Percentiles rank a stretch among this genome's conserved stretches.
These are phyloP conservation scores for Mycena kentingensis DNA, from an alignment of 768 basidiomycete species.

Conservation along the genomic window DNA sequence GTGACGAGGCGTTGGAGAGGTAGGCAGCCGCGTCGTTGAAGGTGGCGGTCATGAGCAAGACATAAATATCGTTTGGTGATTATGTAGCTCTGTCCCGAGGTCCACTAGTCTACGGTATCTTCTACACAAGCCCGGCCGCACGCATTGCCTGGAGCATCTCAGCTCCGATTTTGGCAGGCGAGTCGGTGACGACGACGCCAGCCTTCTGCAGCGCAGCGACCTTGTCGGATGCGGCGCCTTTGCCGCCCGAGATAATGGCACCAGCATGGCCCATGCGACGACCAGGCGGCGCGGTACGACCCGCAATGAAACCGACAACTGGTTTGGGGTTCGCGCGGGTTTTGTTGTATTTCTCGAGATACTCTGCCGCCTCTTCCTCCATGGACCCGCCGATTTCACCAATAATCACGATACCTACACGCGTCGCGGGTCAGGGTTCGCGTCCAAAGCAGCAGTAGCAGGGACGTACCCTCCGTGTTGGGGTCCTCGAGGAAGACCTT, in stretches of 20 bases:
- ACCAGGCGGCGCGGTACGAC: constrained; percentile 96
- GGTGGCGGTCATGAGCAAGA: constrained; percentile 34
- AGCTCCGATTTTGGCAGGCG: constrained; percentile 91
- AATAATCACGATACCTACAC: constrained; percentile 97
- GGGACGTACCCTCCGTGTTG: constrained; percentile 75
- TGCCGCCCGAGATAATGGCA: constrained; percentile 94
- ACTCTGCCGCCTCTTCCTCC: constrained; percentile 99
- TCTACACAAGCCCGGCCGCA: constrained; percentile 68
- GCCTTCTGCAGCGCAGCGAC: constrained; percentile 88
- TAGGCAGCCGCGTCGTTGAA: constrained; percentile 67
- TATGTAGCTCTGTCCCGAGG: constrained; percentile 35
- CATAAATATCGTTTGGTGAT: constrained; percentile 33
- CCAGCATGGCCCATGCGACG: constrained; percentile 98
- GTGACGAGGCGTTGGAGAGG: constrained; percentile 57
- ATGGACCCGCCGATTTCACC: constrained; percentile 99
- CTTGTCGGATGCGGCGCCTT: constrained; percentile 91
- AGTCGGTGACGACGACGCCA: constrained; percentile 91
- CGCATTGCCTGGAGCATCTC: constrained; percentile 90
- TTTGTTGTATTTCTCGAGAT: constrained; percentile 91
- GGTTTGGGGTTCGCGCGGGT: constrained; percentile 86
- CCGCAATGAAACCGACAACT: constrained; percentile 97
- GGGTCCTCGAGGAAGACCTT: constrained; percentile 96
- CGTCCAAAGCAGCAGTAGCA: constrained; percentile 2
- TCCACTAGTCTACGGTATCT: constrained; percentile 20
- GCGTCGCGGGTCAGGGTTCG: background rate